A percentile compares a stretch with the other conserved stretches of the same genome.
Evolutionary conservation across 75 land plant genomes (phyloP).

Genomic region (Gnetum montanum): DNA sequence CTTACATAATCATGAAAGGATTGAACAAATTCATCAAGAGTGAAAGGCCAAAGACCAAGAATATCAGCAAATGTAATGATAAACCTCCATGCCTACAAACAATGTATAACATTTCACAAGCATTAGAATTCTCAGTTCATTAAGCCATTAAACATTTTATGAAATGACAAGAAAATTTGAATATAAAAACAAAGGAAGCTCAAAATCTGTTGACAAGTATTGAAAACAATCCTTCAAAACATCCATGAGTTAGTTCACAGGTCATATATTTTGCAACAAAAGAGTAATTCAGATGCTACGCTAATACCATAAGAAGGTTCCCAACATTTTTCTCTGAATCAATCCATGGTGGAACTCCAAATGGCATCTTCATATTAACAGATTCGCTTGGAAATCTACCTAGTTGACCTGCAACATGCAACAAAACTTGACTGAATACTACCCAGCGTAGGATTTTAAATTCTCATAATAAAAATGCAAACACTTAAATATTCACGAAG

Average conservation of each 20-base stretch:
- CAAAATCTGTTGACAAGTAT: too few relatives aligned
- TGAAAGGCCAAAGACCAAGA: slow-evolving; percentile 93
- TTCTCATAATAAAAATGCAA: too few relatives aligned
- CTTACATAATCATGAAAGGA: slow-evolving; percentile 95
- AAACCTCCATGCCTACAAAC: slow-evolving; percentile 85
- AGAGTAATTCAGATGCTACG: too few relatives aligned
- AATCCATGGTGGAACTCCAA: slow-evolving; percentile 72
- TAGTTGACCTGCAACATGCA: slow-evolving; percentile 53
- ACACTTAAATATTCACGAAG: too few relatives aligned
- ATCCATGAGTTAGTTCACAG: too few relatives aligned
- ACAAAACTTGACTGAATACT: too few relatives aligned
- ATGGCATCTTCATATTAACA: slow-evolving; percentile 57
- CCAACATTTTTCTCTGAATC: slow-evolving; percentile 79
- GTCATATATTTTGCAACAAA: too few relatives aligned
- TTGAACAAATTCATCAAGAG: slow-evolving; percentile 97
- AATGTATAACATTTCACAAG: neutral
- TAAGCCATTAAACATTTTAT: neutral
- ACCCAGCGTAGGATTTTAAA: too few relatives aligned
- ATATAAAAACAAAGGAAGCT: too few relatives aligned
- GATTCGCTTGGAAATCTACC: slow-evolving; percentile 64
- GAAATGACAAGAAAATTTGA: too few relatives aligned
- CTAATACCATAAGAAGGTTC: slow-evolving; percentile 82
- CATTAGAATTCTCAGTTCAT: neutral
- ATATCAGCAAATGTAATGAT: slow-evolving; percentile 86
- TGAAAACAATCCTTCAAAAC: too few relatives aligned